Percentiles rank a stretch among this genome's conserved stretches.
These are phyloP conservation scores for Trichoderma virens DNA, from an alignment of 495 filamentous ascomycete species.

Conservation along the genomic window DNA sequence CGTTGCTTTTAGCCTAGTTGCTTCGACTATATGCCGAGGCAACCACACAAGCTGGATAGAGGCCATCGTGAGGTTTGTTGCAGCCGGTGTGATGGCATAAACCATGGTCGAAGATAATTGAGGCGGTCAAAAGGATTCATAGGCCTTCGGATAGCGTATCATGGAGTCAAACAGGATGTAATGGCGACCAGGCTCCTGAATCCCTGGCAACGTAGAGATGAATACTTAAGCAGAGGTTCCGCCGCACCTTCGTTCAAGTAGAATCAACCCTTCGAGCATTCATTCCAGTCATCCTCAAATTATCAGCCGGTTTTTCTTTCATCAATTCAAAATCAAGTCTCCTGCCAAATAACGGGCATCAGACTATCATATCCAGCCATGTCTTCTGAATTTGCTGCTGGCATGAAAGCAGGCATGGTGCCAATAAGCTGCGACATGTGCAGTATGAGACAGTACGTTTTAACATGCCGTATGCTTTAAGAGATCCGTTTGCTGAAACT, in stretches of 20 bases:
- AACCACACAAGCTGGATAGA: background rate
- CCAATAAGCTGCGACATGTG: conserved; percentile 7
- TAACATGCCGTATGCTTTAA: background rate
- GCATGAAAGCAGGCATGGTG: conserved; percentile 1
- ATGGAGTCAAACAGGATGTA: background rate
- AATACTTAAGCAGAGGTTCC: background rate
- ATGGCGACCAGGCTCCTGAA: background rate
- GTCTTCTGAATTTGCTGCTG: background rate
- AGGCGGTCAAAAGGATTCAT: conserved; percentile 6
- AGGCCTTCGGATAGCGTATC: background rate
- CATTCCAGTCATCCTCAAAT: background rate
- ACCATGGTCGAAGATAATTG: background rate
- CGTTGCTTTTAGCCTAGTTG: conserved; percentile 2
- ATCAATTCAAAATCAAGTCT: background rate
- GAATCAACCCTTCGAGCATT: background rate
- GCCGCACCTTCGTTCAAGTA: background rate
- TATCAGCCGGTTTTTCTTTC: background rate
- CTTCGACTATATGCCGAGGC: conserved; percentile 7
- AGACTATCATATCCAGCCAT: background rate
- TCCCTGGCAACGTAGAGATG: background rate
- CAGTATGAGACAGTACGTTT: conserved; percentile 1
- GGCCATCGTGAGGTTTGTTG: background rate
- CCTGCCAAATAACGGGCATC: background rate
- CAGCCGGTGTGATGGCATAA: background rate
- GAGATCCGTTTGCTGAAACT: background rate